A percentile compares a stretch with the other conserved stretches of the same genome.
These are phyloP conservation scores for Wallacemonas sp. DNA, from an alignment of 208 protist genomes.

Conservation along the genomic window DNA sequence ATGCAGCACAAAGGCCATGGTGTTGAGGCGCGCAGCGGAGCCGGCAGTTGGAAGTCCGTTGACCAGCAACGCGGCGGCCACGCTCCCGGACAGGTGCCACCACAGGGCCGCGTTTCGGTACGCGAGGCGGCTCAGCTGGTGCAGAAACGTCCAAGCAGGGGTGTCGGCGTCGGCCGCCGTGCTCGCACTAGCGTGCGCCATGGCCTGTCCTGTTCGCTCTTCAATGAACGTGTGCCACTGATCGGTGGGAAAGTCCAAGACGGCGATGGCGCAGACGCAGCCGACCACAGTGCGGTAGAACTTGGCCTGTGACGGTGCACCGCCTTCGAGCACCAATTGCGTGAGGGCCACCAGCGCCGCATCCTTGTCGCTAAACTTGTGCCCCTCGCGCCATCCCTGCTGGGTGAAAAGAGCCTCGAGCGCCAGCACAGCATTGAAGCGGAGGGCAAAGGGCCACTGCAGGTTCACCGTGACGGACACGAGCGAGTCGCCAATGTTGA, in stretches of 20 bases:
- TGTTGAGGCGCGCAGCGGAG: conserved; percentile 15
- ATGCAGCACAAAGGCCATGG: conserved; percentile 25
- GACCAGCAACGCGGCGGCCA: conserved; percentile 26
- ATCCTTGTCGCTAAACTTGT: conserved; percentile 50
- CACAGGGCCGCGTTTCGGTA: conserved; percentile 37
- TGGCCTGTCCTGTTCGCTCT: conserved; percentile 11
- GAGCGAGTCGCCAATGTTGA: conserved; percentile 65
- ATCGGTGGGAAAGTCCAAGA: conserved; percentile 43
- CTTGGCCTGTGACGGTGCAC: conserved; percentile 8
- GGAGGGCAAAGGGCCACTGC: conserved; percentile 22
- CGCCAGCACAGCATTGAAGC: conserved; percentile 49
- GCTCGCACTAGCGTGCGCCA: not conserved
- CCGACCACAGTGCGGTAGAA: conserved; percentile 29
- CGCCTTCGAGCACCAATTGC: conserved; percentile 2
- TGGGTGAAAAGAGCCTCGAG: conserved; percentile 45
- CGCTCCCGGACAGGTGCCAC: conserved; percentile 32
- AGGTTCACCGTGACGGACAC: conserved; percentile 30
- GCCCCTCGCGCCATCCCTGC: conserved; percentile 36
- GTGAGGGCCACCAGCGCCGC: conserved; percentile 25
- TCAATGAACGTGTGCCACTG: conserved; percentile 40
- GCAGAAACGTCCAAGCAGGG: not conserved
- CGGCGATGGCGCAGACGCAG: conserved; percentile 35
- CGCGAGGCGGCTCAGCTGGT: not conserved
- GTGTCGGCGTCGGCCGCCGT: not conserved
- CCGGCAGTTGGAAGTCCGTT: not conserved